Percentiles rank a stretch among this genome's conserved stretches.
phyloP scores from a whole-genome alignment of 352 stramenopile genomes.

The Globisporangium rhizosaccharum region DNA sequence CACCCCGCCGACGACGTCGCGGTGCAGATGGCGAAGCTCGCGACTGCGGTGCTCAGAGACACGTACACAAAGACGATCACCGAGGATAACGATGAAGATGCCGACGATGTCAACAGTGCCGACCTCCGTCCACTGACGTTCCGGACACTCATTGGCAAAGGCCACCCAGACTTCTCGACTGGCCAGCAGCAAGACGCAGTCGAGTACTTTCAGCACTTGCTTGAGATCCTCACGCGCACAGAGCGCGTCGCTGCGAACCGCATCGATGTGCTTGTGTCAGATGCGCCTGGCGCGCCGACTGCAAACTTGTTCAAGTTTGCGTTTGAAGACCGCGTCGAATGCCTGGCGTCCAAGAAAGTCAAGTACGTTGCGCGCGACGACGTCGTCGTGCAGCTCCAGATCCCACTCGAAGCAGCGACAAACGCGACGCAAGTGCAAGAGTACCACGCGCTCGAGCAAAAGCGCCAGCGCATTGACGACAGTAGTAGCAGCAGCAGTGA shows the following conservation, averaged over 20 bases:
- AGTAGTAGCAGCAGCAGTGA: constrained; percentile 16
- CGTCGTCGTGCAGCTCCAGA: constrained; percentile 79
- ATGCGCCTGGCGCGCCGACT: constrained; percentile 48
- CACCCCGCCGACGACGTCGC: constrained; percentile 64
- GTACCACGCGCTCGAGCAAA: constrained; percentile 83
- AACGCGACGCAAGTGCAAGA: constrained; percentile 84
- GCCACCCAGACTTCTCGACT: constrained; percentile 95
- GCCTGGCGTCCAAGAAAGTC: constrained; percentile 69
- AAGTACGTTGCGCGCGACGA: constrained; percentile 86
- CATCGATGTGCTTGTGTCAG: constrained; percentile 37
- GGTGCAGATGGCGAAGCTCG: constrained; percentile 92
- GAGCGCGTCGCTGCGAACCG: constrained; percentile 61
- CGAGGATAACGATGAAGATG: constrained; percentile 24
- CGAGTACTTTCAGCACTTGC: constrained; percentile 96
- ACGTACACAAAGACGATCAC: constrained; percentile 60
- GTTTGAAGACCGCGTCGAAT: constrained; percentile 81
- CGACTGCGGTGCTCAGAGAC: constrained; percentile 81
- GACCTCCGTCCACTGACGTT: constrained; percentile 88
- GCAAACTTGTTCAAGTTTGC: constrained; percentile 92
- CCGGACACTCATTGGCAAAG: constrained; percentile 91
- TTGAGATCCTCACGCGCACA: constrained; percentile 89
- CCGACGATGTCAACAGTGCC: constrained; percentile 26
- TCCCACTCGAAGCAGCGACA: constrained; percentile 80
- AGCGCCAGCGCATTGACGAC: constrained; percentile 83
- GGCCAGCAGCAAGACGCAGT: constrained; percentile 97